Evolutionary conservation across 768 basidiomycete genomes (phyloP), one percentile per base, ranked within the genome.

Genomic region (Auricularia cornea): DNA sequence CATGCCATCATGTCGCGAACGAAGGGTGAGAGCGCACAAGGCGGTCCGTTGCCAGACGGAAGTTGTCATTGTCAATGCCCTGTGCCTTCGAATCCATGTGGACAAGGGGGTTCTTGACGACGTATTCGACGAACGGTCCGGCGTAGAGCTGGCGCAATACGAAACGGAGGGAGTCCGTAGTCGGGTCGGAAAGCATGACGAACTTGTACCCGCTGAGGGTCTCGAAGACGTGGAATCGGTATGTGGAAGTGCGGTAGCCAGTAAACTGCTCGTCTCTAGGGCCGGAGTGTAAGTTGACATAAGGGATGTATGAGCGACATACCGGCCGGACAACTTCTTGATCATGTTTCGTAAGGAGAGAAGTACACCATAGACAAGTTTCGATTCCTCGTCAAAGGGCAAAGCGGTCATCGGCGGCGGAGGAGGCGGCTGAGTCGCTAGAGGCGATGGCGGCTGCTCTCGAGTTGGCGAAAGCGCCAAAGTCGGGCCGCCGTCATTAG

Each of bases 301-400:
- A 57, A 38, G 31, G 28, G 54, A 35, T 61, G 63, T 44, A 64
- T 20, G 52, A 20, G 14, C 30, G 35, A 68, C 78, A 44, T 67
- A 94, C 96, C 87, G 82, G 68, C 89, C 87, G 14, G 95, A 90
- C 11, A 99, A 75, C 74, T 97, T 98, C 80, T 87, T 96, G 71
- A 96, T 80, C 94, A 98, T 96, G 74, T 93, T 94, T 62, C 93
- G 78, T 68, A 99, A 72, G 6, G 92, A 94, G 51, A 98, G 79
- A 16, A 98, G 81, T 61, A 99, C 92, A 62, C 97, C 97, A 72
- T 98, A 99, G 0, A 99, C 95, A 65, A 99, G 82, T 72, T 99
- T 99, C 1, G 89, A 88, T 74, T 99, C 96, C 73, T 99, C 97
- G 71, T 99, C 97, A 68, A 99, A 98, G 5, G 96, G 80, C 23